Percentiles rank a stretch among this genome's conserved stretches.
Conservation (phyloP, 495 filamentous ascomycete genomes). For the Talaromyces proteolyticus region DNA sequence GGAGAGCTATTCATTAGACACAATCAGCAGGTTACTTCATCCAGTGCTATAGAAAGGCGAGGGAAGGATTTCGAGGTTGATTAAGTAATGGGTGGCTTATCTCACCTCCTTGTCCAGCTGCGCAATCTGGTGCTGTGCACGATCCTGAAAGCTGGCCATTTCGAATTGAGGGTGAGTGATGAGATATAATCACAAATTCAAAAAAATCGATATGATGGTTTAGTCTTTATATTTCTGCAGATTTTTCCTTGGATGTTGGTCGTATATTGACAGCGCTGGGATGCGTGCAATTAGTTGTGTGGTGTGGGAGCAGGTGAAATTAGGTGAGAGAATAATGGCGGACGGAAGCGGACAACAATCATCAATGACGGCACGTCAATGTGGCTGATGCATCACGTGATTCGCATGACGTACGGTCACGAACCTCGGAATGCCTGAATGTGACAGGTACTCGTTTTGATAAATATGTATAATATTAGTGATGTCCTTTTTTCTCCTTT, state of each 20-base stretch:
- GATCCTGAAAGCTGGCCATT: conserved; percentile 81
- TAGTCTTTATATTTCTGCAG: no score
- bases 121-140: conserved; percentile 78
- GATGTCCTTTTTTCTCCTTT: no score
- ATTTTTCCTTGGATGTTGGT: no score
- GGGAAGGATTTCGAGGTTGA: neutral
- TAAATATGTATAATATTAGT: no score
- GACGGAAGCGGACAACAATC: neutral
- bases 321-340: neutral
- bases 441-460: no score
- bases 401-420: conserved; percentile 1
- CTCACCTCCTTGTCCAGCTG: conserved; percentile 97
- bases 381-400: conserved; percentile 8
- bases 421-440: no score
- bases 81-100: conserved; percentile 14
- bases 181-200: neutral
- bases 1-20: conserved; percentile 60
- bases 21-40: conserved; percentile 16
- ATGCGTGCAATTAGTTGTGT: neutral
- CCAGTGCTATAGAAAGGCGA: conserved; percentile 10
- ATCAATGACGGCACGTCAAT: conserved; percentile 4
- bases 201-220: neutral
- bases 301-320: conserved; percentile 1
- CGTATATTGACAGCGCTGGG: no score
- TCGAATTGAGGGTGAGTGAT: conserved; percentile 9